These are phyloP conservation scores for Lomentospora prolificans DNA, from an alignment of 2,329 filamentous ascomycete species.

Conservation along the genomic window DNA sequence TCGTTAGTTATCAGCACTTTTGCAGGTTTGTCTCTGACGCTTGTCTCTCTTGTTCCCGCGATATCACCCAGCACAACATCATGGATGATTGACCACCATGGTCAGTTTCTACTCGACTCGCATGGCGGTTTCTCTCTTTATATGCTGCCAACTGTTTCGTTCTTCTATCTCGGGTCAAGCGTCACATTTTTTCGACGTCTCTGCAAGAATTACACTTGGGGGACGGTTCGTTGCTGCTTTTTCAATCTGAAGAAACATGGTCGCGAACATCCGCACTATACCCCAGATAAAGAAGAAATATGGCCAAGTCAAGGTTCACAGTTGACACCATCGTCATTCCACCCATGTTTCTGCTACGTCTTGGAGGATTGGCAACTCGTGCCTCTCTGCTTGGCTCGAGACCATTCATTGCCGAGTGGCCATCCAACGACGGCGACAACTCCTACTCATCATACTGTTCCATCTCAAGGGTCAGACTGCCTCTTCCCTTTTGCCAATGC, in stretches of 20 bases:
- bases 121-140: no score
- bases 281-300: constrained; percentile 4
- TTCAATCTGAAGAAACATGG: not conserved
- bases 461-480: not conserved
- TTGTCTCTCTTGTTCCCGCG: not conserved
- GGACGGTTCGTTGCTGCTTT: no score
- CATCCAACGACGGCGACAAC: not conserved
- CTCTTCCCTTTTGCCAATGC: not conserved
- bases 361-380: not conserved
- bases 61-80: no score
- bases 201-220: no score
- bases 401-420: not conserved
- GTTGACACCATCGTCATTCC: not conserved
- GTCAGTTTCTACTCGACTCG: no score
- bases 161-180: no score
- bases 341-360: not conserved
- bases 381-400: not conserved
- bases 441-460: not conserved
- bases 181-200: no score
- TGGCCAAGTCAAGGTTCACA: not conserved
- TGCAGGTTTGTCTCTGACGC: not conserved
- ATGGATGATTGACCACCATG: no score
- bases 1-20: not conserved
- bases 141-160: no score
- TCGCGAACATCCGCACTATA: not conserved